Base-by-base conservation (phyloP, 306 rosid species). In the Trichosanthes truncata region DNA sequence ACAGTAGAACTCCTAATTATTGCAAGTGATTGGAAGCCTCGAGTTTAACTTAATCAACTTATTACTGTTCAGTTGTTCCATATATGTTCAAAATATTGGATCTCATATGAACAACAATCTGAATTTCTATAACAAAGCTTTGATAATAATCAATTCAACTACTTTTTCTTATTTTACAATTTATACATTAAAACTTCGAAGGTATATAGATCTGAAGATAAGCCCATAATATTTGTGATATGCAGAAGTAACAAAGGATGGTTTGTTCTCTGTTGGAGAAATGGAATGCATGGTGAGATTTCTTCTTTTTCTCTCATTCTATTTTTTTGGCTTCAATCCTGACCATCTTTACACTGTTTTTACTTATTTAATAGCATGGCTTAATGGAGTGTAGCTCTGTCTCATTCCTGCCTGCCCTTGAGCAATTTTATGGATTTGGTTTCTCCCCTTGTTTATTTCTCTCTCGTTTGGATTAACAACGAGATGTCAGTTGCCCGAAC, bases 281-380 rank as follows among this genome's bases (percentile, higher is more conserved):
- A 95, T 92, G 99, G 99, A 93, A 89, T 95, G 99, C 90, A 95
- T 95, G 99, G 99, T 95, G 80, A 87, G 93, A 81, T 26, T 72
- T 46, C 79, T 81, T 83, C 81, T 41, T 62, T 33, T 62, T 33
- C 46, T 23, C 26, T 49, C 38, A 45, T 45, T 26, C 43, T 31
- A 46, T 78, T 43, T 78, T 18, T n/a, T 63, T 29, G n/a, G 61
- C 61, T 7, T 49, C 49, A 33, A 29, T 29, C 65, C 2, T 12
- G 62, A 36, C 35, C 36, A 49, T 60, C 29, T 63, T 15, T 43
- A 57, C 14, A 5, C 62, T 46, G 56, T 6, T 62, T 6, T 73
- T 84, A 31, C 71, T 29, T 60, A 49, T 53, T 2, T 33, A 59
- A 38, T 35, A 77, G 53, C 51, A 56, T 66, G 11, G 29, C 14